Base-by-base conservation (phyloP, 768 basidiomycete genomes). In the Boletus insuetus region DNA sequence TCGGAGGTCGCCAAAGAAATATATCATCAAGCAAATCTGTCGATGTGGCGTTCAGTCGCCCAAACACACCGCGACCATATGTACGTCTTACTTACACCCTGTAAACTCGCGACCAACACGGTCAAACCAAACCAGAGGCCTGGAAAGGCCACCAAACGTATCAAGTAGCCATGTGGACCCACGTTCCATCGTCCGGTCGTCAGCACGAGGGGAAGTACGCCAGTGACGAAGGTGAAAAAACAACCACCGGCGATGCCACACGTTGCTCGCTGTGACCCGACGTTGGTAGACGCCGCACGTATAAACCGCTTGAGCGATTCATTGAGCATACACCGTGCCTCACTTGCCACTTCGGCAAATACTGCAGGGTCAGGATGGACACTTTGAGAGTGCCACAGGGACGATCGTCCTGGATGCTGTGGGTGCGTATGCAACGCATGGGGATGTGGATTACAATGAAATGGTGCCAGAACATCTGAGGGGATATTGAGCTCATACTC, bases 1-100 rank as follows among this genome's bases (percentile, higher is more conserved):
- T 9, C 89, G 77, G 19, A 91, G 75, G 69, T 91, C 89, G 9
- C 89, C 89, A 62, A 91, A 89, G 31, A 91, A 65, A 65, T 90
- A 91, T 6, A 91, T 81, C 65, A 87, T 88, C 52, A 91, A 66
- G 65, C 89, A 91, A 12, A 80, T 67, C 79, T 70, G 3, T 35
- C 3, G 3, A 70, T 34, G 38, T 37, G 13, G 12, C 16, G 38
- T 29, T 48, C n/a, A 63, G 43, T n/a, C 19, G 29, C 17, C 19
- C 5, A 4, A 37, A 37, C 35, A 37, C 13, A 37, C 13, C 5
- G 14, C 29, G 8, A 29, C 1, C 29, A 29, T 6, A 45, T 26
- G 40, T 10, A 40, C 11, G 22, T 31, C 7, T 46, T 13, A 63
- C 77, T 64, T 56, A 91, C 82, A 5, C 89, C 89, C 56, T 89